phyloP scores from a whole-genome alignment of 192 early-diverging fungal genomes.

The Entomortierella lignicola region DNA sequence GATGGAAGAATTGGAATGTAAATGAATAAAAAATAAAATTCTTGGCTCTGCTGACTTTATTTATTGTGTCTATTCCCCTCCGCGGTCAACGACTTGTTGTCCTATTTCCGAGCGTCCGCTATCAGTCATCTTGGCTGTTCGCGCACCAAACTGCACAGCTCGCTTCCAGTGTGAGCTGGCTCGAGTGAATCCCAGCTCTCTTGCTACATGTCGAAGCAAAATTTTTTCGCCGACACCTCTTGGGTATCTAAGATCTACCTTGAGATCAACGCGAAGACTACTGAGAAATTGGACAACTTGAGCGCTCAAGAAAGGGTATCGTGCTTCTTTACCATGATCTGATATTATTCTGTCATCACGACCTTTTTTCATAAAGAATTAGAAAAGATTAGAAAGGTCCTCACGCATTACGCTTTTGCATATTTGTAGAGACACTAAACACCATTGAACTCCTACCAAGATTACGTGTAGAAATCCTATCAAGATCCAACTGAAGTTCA shows the following conservation, averaged over 20 bases:
- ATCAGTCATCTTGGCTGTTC: slow-evolving; percentile 93
- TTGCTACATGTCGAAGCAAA: slow-evolving; percentile 81
- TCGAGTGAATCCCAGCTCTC: slow-evolving; percentile 71
- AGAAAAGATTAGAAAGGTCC: not conserved
- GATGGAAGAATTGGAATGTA: too few relatives aligned
- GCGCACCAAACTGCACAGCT: slow-evolving; percentile 98
- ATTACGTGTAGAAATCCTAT: slow-evolving; percentile 88
- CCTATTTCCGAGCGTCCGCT: slow-evolving; percentile 44
- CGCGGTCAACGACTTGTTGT: slow-evolving; percentile 33
- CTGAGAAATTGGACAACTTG: slow-evolving; percentile 76
- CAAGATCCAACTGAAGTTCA: slow-evolving; percentile 87
- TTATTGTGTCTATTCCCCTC: not conserved
- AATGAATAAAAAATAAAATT: too few relatives aligned
- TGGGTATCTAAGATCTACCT: slow-evolving; percentile 83
- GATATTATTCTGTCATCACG: slow-evolving; percentile 94
- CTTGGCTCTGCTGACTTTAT: not conserved
- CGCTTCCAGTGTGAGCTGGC: slow-evolving; percentile 83
- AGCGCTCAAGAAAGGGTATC: slow-evolving; percentile 88
- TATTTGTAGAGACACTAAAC: not conserved
- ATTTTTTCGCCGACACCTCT: slow-evolving; percentile 93
- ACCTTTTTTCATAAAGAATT: slow-evolving; percentile 53
- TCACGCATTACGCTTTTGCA: too few relatives aligned
- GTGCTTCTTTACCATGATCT: slow-evolving; percentile 84
- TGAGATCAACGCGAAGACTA: slow-evolving; percentile 77
- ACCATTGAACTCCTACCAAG: slow-evolving; percentile 58